A percentile compares a stretch with the other conserved stretches of the same genome.
These are phyloP conservation scores for Vickermania spadyakhi DNA, from an alignment of 208 protist genomes.

Conservation along the genomic window DNA sequence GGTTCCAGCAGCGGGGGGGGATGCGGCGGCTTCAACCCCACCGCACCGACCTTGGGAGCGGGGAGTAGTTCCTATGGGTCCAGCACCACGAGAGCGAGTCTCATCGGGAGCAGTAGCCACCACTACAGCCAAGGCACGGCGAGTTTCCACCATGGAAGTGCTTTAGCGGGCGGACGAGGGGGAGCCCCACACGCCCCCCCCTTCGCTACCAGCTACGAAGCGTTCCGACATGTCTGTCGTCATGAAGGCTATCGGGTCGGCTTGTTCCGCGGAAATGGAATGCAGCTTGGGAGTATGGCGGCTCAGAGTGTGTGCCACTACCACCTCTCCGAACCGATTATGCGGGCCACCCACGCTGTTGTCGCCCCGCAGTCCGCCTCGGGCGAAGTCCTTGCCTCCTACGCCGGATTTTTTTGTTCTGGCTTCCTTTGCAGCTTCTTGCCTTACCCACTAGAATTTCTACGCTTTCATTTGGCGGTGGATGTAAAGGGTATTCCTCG, in stretches of 20 bases:
- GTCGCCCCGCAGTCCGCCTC: neutral
- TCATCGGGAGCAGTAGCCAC: neutral
- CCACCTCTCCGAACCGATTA: neutral
- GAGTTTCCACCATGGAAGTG: no score
- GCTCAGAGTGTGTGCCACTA: neutral
- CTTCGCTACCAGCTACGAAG: conserved; percentile 46
- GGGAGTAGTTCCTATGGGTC: conserved; percentile 16
- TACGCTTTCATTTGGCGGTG: conserved; percentile 68
- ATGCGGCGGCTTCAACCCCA: no score
- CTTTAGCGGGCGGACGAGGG: no score
- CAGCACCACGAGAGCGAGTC: neutral
- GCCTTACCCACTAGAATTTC: conserved; percentile 75
- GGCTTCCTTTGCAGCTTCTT: conserved; percentile 34
- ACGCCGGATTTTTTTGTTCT: conserved; percentile 35
- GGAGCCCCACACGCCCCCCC: conserved; percentile 13
- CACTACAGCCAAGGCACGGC: no score
- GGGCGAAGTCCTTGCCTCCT: conserved; percentile 34
- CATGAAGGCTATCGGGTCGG: conserved; percentile 36
- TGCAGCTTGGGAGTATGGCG: conserved; percentile 52
- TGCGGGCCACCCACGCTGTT: neutral
- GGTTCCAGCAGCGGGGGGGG: no score
- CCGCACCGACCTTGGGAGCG: conserved; percentile 21
- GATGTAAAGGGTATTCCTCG: conserved; percentile 51
- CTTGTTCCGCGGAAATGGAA: conserved; percentile 78
- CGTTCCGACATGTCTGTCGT: conserved; percentile 32